Evolutionary conservation across 495 filamentous ascomycete genomes (phyloP).

Genomic region (Tuber aestivum): DNA sequence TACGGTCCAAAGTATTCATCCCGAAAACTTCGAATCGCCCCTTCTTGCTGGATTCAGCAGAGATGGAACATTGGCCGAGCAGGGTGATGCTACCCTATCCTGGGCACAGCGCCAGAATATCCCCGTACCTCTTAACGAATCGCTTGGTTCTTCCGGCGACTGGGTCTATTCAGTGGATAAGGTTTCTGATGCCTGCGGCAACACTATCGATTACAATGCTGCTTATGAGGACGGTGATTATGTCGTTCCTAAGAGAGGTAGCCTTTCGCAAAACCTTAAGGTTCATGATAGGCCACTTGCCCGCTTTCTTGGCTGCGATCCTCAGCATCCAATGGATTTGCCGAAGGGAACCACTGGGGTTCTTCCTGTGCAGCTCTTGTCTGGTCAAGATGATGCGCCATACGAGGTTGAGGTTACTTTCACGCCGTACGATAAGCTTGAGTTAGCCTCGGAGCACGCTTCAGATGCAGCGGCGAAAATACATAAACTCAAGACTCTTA

Average conservation of each 20-base stretch:
- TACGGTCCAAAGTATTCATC: constrained; percentile 86
- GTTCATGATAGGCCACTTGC: constrained; percentile 80
- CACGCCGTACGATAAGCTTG: constrained; percentile 60
- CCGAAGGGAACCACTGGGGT: constrained; percentile 62
- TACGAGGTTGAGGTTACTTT: constrained; percentile 63
- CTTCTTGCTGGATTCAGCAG: constrained; percentile 54
- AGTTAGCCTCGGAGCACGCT: constrained; percentile 58
- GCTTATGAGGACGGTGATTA: constrained; percentile 59
- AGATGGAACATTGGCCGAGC: constrained; percentile 50
- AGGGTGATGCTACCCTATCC: constrained; percentile 58
- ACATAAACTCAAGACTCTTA: constrained; percentile 50
- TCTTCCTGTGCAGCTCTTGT: constrained; percentile 67
- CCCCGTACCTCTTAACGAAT: constrained; percentile 77
- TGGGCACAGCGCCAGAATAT: constrained; percentile 76
- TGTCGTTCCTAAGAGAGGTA: constrained; percentile 51
- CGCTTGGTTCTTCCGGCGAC: constrained; percentile 64
- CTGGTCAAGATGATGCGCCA: constrained; percentile 53
- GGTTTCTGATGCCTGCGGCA: constrained; percentile 83
- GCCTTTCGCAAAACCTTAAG: constrained; percentile 67
- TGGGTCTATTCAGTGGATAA: constrained; percentile 91
- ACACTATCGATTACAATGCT: constrained; percentile 71
- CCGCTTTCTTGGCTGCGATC: constrained; percentile 66
- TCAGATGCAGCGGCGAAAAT: constrained; percentile 51
- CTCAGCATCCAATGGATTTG: constrained; percentile 71
- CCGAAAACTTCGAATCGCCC: constrained; percentile 76